Conservation (phyloP, 768 basidiomycete genomes). For the Collybia sp. region DNA sequence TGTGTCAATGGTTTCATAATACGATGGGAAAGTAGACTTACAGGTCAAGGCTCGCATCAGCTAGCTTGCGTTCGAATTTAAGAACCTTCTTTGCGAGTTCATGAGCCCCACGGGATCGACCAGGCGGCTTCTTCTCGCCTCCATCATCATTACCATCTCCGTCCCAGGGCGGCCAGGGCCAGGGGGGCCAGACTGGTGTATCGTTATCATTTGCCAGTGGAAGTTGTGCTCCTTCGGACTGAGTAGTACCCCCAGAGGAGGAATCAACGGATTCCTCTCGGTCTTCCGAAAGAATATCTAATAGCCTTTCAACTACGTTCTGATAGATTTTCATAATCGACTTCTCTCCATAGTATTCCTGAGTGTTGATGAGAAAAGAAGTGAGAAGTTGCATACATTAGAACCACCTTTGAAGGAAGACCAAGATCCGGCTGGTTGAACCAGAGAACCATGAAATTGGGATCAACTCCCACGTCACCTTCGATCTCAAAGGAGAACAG, state of each 20-base stretch:
- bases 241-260: no score
- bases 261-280: conserved; percentile 24
- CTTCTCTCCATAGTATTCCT: conserved; percentile 91
- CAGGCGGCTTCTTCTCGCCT: conserved; percentile 41
- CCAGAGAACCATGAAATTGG: conserved; percentile 82
- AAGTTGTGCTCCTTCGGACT: conserved; percentile 4
- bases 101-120: conserved; percentile 49
- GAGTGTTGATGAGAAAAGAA: not conserved
- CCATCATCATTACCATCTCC: conserved; percentile 40
- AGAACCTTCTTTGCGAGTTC: conserved; percentile 70
- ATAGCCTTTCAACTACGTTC: conserved; percentile 60
- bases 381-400: not conserved
- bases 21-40: conserved; percentile 25
- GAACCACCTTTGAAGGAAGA: conserved; percentile 78
- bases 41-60: conserved; percentile 77
- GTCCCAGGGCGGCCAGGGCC: conserved; percentile 88
- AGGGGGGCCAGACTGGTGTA: conserved; percentile 63
- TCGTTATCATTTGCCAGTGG: conserved; percentile 30
- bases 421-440: conserved; percentile 79
- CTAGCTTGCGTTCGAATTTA: conserved; percentile 73
- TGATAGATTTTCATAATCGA: conserved; percentile 66
- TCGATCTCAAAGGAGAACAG: conserved; percentile 83
- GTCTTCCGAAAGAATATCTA: conserved; percentile 53
- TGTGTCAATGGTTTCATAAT: not conserved
- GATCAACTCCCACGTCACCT: conserved; percentile 83